Evolutionary conservation across 2,329 filamentous ascomycete genomes (phyloP), one percentile per base, ranked within the genome.

Genomic region (Amphichorda felina): DNA sequence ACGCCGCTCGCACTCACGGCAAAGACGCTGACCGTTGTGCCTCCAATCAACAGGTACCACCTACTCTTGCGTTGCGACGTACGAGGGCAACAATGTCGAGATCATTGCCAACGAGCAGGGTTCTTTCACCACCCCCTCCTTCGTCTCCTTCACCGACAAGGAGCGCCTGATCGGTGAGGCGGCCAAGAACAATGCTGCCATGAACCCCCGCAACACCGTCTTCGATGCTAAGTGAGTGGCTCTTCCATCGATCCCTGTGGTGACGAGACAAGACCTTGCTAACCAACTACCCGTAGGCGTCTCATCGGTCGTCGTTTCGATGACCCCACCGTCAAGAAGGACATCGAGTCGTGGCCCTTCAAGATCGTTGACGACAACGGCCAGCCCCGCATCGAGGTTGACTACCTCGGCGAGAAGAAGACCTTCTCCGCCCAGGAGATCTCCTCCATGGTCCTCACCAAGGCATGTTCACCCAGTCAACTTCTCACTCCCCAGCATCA

Each of bases 81-180:
- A 96, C 72, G 91, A 96, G 72, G 91, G 91, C 64, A 89, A 77
- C 75, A 95, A 94, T 80, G 89, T 96, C 64, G 91, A 98, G 68
- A 98, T 98, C 76, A 95, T 96, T 66, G 89, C 89, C 82, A 96
- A 96, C 72, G 89, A 96, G 78, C 89, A 96, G 80, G 89, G 89
- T 76, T 88, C 79, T 70, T 94, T 94, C 72, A 96, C 91, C 60
- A 96, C 91, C 46, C 91, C 91, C 50, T 96, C 91, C 39, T 98
- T 95, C 75, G 91, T 98, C 61, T 94, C 86, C 54, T 98, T 98
- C 79, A 95, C 87, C 61, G 81, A 89, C 56, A 86, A 94, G 73
- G 91, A 98, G 77, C 88, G 91, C 67, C 72, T 98, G 70, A 96
- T 96, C 59, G 91, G 91, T 74, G 91, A 96, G 77, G 89, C 91